These are phyloP conservation scores for Paramecium biaurelia DNA, from an alignment of 73 alveolate species.

Conservation along the genomic window DNA sequence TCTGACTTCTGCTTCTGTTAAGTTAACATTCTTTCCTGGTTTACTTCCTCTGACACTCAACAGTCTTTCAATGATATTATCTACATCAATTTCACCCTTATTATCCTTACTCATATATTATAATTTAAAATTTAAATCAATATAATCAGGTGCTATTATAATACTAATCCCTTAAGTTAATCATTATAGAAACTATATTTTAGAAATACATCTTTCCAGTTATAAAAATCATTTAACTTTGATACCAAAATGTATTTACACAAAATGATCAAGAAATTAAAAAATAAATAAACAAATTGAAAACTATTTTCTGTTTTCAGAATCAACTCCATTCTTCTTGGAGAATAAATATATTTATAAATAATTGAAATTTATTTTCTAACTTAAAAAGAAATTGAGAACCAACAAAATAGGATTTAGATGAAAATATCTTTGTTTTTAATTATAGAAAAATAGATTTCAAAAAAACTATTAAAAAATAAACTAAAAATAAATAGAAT, in stretches of 20 bases:
- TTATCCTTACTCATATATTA: constrained; percentile 24
- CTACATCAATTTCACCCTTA: constrained; percentile 78
- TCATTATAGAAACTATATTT: background rate
- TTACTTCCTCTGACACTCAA: constrained; percentile 89
- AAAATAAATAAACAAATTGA: too few relatives aligned
- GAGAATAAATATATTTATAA: background rate
- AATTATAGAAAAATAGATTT: too few relatives aligned
- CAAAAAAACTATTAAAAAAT: too few relatives aligned
- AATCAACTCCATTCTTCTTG: too few relatives aligned
- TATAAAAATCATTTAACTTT: too few relatives aligned
- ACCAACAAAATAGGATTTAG: background rate
- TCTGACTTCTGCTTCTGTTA: constrained; percentile 90
- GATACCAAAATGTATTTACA: too few relatives aligned
- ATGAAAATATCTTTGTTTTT: too few relatives aligned
- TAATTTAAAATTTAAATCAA: background rate
- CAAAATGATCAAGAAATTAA: too few relatives aligned
- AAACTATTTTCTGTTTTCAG: too few relatives aligned
- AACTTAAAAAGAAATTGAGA: background rate
- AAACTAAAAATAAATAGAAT: too few relatives aligned
- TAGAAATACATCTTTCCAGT: background rate
- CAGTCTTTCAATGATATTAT: constrained; percentile 84
- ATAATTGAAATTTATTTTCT: background rate
- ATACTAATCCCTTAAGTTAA: background rate
- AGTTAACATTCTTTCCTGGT: constrained; percentile 91
- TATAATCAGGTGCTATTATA: background rate